Evolutionary conservation across 768 basidiomycete genomes (phyloP).

Genomic region (Collybiopsis confluens): DNA sequence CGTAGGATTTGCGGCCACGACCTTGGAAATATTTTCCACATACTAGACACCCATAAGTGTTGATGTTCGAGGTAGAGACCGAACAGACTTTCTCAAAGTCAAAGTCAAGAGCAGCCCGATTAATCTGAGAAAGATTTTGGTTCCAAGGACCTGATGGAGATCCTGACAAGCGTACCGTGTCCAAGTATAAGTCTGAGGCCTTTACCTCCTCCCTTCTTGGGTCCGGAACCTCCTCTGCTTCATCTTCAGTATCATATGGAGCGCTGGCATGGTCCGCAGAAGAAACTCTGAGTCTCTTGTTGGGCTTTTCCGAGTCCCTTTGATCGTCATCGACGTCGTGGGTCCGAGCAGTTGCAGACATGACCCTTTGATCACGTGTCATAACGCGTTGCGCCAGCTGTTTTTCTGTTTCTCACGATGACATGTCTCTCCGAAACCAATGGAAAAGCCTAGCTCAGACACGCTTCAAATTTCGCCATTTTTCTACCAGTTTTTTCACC

Average conservation of each 20-base stretch:
- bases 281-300: constrained; percentile 14
- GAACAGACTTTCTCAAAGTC: constrained; percentile 99
- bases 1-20: constrained; percentile 87
- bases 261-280: constrained; percentile 6
- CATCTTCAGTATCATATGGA: constrained; percentile 10
- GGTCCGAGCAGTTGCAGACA: background rate
- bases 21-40: constrained; percentile 99
- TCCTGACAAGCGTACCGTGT: constrained; percentile 62
- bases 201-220: constrained; percentile 32
- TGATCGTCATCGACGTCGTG: background rate
- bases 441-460: background rate
- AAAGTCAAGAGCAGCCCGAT: constrained; percentile 88
- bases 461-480: background rate
- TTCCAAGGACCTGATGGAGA: background rate
- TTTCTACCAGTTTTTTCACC: background rate
- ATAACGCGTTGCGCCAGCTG: no score
- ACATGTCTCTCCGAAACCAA: no score
- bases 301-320: constrained; percentile 13
- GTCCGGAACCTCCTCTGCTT: constrained; percentile 25
- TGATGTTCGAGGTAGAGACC: constrained; percentile 93
- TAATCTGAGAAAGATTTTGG: constrained; percentile 55
- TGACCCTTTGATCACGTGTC: background rate
- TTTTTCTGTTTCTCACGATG: no score
- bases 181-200: constrained; percentile 88
- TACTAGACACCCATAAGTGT: constrained; percentile 95